Evolutionary conservation across 768 basidiomycete species (phyloP).

Genomic region (Trametes sanguinea): DNA sequence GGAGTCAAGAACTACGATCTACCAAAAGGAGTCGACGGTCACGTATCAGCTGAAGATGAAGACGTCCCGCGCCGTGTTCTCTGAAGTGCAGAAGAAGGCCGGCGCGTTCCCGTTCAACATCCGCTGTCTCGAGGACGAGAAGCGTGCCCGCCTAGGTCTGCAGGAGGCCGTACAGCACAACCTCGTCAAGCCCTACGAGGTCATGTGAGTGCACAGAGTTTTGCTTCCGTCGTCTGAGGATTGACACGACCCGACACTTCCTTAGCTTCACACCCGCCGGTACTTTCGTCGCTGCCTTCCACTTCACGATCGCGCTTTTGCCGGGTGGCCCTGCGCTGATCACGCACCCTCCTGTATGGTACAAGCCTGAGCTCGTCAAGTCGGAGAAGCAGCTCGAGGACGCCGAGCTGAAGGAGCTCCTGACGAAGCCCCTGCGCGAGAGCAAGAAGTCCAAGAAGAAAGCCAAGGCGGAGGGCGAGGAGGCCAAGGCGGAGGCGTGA

Average conservation of each 20-base stretch:
- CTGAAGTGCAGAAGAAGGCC: conserved; percentile 97
- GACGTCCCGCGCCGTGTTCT: conserved; percentile 94
- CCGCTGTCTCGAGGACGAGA: conserved; percentile 92
- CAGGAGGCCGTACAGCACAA: conserved; percentile 95
- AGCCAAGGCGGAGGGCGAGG: conserved; percentile 57
- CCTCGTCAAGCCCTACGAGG: conserved; percentile 92
- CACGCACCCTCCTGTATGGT: conserved; percentile 90
- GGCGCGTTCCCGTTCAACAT: conserved; percentile 98
- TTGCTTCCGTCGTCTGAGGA: background rate
- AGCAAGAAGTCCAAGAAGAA: conserved; percentile 92
- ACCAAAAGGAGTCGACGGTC: conserved; percentile 81
- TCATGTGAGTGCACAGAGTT: conserved; percentile 60
- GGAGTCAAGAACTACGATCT: conserved; percentile 89
- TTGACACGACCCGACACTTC: background rate
- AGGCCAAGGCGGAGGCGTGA: conserved; percentile 40
- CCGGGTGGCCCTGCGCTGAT: conserved; percentile 87
- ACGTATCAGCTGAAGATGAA: conserved; percentile 98
- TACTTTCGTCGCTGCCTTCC: conserved; percentile 92
- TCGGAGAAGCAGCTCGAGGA: conserved; percentile 89
- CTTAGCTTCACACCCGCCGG: conserved; percentile 75
- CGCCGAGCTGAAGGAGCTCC: conserved; percentile 76
- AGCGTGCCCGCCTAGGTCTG: conserved; percentile 90
- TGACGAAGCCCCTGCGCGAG: conserved; percentile 81
- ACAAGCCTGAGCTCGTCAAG: conserved; percentile 88
- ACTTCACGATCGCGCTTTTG: conserved; percentile 94